Percentiles rank a stretch among this genome's conserved stretches.
Conservation (phyloP, 169 alveolate species). For the Cryptosporidium parvum region DNA sequence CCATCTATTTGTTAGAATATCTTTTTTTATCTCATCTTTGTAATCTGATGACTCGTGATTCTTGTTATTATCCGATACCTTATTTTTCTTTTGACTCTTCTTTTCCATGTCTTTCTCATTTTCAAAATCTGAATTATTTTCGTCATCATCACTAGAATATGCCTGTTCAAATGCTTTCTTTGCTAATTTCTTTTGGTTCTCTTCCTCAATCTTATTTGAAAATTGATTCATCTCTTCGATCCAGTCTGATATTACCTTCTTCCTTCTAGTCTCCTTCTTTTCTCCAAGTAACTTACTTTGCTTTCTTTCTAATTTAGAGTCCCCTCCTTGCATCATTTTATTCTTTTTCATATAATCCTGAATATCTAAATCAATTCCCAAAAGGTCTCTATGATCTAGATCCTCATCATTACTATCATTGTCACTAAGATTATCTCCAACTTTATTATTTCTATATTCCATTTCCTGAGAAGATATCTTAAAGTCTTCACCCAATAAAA, state of each 20-base stretch:
- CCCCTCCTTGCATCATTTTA: slow-evolving; percentile 15
- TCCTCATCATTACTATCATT: slow-evolving; percentile 66
- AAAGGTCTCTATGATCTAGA: slow-evolving; percentile 45
- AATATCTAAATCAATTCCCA: slow-evolving; percentile 81
- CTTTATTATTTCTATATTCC: not conserved
- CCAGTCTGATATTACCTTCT: slow-evolving; percentile 79
- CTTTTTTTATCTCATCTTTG: slow-evolving; percentile 41
- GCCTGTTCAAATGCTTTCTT: slow-evolving; percentile 77
- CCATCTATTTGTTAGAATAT: slow-evolving; percentile 53
- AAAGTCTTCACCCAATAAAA: slow-evolving; percentile 59
- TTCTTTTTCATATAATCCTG: slow-evolving; percentile 78
- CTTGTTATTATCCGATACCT: not conserved
- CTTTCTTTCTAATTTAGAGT: slow-evolving; percentile 10
- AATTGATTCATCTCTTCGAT: slow-evolving; percentile 79
- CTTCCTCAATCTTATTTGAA: slow-evolving; percentile 78
- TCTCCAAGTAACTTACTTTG: slow-evolving; percentile 21
- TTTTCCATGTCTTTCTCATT: not conserved
- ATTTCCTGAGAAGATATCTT: slow-evolving; percentile 34
- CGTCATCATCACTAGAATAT: slow-evolving; percentile 79
- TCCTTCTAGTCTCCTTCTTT: slow-evolving; percentile 78
- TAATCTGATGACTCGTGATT: not conserved
- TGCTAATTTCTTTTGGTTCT: slow-evolving; percentile 76
- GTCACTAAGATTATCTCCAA: not conserved
- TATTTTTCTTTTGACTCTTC: slow-evolving; percentile 19
- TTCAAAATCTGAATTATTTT: not conserved